Conservation (phyloP, 2,329 filamentous ascomycete species). For the Aaosphaeria pasadenensis region DNA sequence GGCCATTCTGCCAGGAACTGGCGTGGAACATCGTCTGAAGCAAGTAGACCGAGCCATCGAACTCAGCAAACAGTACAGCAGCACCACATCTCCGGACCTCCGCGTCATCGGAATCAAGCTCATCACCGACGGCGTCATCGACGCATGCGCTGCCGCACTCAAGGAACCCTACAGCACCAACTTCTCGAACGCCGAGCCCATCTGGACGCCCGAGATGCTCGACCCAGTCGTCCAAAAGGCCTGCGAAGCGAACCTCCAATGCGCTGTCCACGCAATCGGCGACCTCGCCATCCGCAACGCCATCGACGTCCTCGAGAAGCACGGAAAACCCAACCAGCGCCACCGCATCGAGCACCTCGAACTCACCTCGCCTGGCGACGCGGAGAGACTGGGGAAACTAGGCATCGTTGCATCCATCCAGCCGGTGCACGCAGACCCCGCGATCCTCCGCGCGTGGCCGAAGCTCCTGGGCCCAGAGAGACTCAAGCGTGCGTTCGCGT, state of each 20-base stretch:
- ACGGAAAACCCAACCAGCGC: conserved; percentile 46
- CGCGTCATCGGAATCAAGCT: conserved; percentile 62
- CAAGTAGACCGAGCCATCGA: conserved; percentile 54
- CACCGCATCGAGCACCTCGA: conserved; percentile 67
- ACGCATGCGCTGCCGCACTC: conserved; percentile 62
- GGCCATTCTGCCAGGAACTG: conserved; percentile 50
- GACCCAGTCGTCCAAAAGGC: conserved; percentile 55
- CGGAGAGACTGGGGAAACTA: conserved; percentile 53
- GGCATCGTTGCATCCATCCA: conserved; percentile 85
- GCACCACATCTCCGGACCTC: conserved; percentile 44
- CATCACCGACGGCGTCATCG: conserved; percentile 64
- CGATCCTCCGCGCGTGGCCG: conserved; percentile 61
- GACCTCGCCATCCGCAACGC: conserved; percentile 58
- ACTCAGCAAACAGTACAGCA: conserved; percentile 46
- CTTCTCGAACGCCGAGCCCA: conserved; percentile 46
- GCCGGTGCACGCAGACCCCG: conserved; percentile 84
- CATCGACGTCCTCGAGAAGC: conserved; percentile 52
- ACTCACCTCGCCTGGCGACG: conserved; percentile 55
- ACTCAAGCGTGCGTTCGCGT: conserved; percentile 60
- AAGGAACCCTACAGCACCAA: conserved; percentile 56
- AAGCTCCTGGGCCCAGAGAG: conserved; percentile 53
- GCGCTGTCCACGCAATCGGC: conserved; percentile 65
- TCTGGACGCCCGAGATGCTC: conserved; percentile 56
- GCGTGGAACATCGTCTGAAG: conserved; percentile 43
- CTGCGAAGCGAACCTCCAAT: conserved; percentile 54